Conservation (phyloP, 2,329 filamentous ascomycete species). For the Lasiodiplodia sp. region DNA sequence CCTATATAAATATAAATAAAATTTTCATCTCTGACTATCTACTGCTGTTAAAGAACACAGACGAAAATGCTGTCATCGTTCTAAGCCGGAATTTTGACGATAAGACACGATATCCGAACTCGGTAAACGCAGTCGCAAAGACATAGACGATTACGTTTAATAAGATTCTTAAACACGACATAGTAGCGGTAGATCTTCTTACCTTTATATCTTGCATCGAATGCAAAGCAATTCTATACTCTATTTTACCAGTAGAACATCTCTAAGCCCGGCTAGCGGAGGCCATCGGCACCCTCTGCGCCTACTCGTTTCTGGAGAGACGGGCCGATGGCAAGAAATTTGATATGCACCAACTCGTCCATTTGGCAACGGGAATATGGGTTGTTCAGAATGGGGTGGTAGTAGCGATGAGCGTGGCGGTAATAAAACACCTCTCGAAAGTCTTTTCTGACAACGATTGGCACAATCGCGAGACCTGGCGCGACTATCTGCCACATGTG, state of each 20-base stretch:
- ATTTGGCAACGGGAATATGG: constrained; percentile 45
- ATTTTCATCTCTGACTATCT: constrained; percentile 31
- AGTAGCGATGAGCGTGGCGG: constrained; percentile 32
- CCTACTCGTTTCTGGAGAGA: constrained; percentile 42
- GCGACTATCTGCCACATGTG: constrained; percentile 43
- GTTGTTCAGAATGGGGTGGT: constrained; percentile 36
- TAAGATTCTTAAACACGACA: constrained; percentile 41
- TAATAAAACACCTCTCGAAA: constrained; percentile 35
- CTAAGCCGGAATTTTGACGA: constrained; percentile 46
- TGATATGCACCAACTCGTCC: constrained; percentile 47
- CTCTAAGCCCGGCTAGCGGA: constrained; percentile 36
- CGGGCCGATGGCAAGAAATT: constrained; percentile 32
- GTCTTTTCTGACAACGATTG: constrained; percentile 36
- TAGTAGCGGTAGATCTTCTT: constrained; percentile 45
- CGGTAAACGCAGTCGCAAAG: constrained; percentile 44
- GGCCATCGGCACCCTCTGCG: constrained; percentile 43
- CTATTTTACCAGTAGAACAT: constrained; percentile 39
- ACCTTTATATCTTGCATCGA: constrained; percentile 40
- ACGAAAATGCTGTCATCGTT: constrained; percentile 40
- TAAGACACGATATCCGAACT: constrained; percentile 38
- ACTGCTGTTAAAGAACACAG: constrained; percentile 35
- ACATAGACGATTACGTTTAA: constrained; percentile 50
- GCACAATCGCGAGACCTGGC: constrained; percentile 37
- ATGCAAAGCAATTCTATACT: constrained; percentile 40
- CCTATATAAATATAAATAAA: constrained; percentile 45